Evolutionary conservation across 768 basidiomycete genomes (phyloP).

Genomic region (Panus rudis): DNA sequence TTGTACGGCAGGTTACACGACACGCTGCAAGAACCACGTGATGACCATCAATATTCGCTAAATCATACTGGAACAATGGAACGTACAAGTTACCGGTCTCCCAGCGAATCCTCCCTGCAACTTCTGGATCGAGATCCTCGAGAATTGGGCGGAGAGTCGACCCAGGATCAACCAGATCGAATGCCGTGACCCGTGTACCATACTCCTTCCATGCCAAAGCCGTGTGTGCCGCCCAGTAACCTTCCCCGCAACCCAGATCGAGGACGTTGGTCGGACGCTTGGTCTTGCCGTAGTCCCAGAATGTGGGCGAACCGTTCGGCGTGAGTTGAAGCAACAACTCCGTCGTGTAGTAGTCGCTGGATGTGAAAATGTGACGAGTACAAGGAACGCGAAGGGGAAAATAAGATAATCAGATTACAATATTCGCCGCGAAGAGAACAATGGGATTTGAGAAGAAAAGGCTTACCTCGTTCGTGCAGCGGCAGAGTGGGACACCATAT

Average conservation of each 20-base stretch:
- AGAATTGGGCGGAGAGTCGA: neutral
- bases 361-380: neutral
- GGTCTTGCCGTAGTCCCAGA: constrained; percentile 41
- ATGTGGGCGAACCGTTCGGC: constrained; percentile 48
- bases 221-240: constrained; percentile 61
- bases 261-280: constrained; percentile 51
- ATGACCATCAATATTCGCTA: neutral
- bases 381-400: neutral
- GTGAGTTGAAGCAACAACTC: constrained; percentile 49
- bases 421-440: neutral
- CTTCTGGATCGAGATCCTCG: constrained; percentile 8
- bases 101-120: constrained; percentile 40
- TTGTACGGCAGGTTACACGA: constrained; percentile 55
- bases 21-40: constrained; percentile 30
- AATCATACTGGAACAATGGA: neutral
- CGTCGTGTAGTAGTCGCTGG: constrained; percentile 53
- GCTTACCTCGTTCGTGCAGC: constrained; percentile 22
- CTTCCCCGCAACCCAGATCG: constrained; percentile 72
- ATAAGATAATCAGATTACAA: neutral
- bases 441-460: too few species aligned
- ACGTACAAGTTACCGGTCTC: constrained; percentile 66
- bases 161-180: constrained; percentile 49
- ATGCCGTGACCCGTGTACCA: constrained; percentile 48
- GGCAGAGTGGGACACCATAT: constrained; percentile 62
- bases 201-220: constrained; percentile 50